Conservation (phyloP, 495 filamentous ascomycete genomes). For the Penicillium bovifimosum region DNA sequence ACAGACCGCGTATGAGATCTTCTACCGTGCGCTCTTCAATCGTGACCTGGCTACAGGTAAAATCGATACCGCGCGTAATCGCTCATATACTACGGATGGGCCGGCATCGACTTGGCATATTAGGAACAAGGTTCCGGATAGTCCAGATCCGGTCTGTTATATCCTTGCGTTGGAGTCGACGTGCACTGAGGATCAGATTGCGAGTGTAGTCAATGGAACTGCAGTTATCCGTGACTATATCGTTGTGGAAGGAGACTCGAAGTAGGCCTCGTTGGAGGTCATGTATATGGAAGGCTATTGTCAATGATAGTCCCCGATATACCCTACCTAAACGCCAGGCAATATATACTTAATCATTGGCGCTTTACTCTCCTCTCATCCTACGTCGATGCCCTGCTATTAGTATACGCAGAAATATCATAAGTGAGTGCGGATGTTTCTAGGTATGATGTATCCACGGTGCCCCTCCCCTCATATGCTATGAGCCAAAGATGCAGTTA, state of each 20-base stretch:
- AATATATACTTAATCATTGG: too few species aligned
- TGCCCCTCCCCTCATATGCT: too few species aligned
- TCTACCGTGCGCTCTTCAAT: slow-evolving; percentile 49
- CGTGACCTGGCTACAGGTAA: slow-evolving; percentile 54
- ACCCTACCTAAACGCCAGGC: too few species aligned
- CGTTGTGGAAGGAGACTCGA: slow-evolving; percentile 26
- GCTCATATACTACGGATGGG: slow-evolving; percentile 45
- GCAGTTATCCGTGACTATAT: slow-evolving; percentile 48
- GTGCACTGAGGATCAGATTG: slow-evolving; percentile 46
- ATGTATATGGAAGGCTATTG: background rate
- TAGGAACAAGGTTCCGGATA: slow-evolving; percentile 38
- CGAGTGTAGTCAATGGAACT: slow-evolving; percentile 39
- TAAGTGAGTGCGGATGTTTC: too few species aligned
- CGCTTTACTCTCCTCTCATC: too few species aligned
- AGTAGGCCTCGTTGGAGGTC: background rate
- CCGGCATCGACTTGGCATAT: slow-evolving; percentile 47
- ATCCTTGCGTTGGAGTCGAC: slow-evolving; percentile 31
- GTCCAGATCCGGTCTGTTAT: slow-evolving; percentile 44
- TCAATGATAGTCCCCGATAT: too few species aligned
- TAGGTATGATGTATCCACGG: too few species aligned
- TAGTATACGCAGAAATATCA: too few species aligned
- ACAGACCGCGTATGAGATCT: slow-evolving; percentile 49
- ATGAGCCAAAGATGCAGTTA: background rate
- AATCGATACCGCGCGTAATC: slow-evolving; percentile 30
- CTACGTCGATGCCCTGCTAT: too few species aligned